Evolutionary conservation across 805 yeast species (phyloP), one percentile per base, ranked within the genome.

Genomic region (Starmerella scarabaei): DNA sequence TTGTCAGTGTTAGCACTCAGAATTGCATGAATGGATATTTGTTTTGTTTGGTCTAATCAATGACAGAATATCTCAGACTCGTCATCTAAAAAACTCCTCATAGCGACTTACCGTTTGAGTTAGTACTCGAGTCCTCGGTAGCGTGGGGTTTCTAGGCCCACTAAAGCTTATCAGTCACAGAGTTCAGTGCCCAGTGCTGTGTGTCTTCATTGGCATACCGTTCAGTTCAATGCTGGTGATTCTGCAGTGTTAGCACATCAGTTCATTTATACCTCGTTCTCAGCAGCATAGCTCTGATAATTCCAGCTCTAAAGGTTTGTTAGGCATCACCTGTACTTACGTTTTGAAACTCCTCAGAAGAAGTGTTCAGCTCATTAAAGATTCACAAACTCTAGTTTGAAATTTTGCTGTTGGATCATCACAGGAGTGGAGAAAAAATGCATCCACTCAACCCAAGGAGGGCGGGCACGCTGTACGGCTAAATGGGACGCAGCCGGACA

Each of bases 171-270:
- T 85, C 95, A 82, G 93, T 85, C 95, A 85, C 76, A 54, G 53
- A 49, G 58, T 64, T 81, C 96, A 77, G 96, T 85, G 96, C 96
- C 96, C 96, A 86, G 96, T 86, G 96, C 95, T 72, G 71, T 77
- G 71, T 61, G 65, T 85, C 95, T 71, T 85, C 95, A 73, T 72
- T 42, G 51, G 49, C 47, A 47, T 47, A 47, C 50, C 40, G 27
- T 36, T 40, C 40, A 35, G 21, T 17, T 21, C 4, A 7, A 7
- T 28, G 2, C 9, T 6, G 20, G 12, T 9, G 8, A 2, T 9
- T 9, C 12, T 26, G 16, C 15, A 26, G 33, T 31, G 51, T 45
- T 41, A 42, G 52, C 44, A 45, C 50, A 51, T 53, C 54, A 51
- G 55, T 50, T 45, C 44, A 18, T 29, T 42, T 45, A 69, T 68